phyloP scores from a whole-genome alignment of 169 alveolate genomes.

The Plasmodium fragile region DNA sequence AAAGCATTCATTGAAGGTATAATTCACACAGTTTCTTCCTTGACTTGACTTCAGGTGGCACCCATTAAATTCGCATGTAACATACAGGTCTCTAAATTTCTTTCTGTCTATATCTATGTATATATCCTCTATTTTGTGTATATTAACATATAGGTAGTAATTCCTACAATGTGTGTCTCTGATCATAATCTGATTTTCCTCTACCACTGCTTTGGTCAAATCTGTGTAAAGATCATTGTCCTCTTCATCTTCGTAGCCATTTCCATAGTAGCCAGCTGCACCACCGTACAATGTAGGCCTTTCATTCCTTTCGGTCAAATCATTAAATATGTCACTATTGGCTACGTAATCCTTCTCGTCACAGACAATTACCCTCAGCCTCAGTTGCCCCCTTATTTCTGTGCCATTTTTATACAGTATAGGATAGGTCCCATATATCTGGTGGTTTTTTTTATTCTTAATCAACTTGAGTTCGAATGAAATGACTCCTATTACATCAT shows the following conservation, averaged over 20 bases:
- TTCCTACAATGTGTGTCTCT: constrained; percentile 72
- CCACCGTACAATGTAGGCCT: not conserved
- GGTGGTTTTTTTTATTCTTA: constrained; percentile 87
- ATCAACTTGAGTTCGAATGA: constrained; percentile 90
- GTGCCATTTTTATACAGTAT: constrained; percentile 87
- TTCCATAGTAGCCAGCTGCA: not conserved
- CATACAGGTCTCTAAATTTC: constrained; percentile 85
- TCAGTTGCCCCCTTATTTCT: constrained; percentile 83
- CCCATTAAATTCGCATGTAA: constrained; percentile 92
- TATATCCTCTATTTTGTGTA: constrained; percentile 89
- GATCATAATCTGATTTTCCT: constrained; percentile 61
- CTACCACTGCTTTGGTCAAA: constrained; percentile 80
- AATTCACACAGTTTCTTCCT: constrained; percentile 84
- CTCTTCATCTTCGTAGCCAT: constrained; percentile 5
- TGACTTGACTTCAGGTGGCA: constrained; percentile 88
- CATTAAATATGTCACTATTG: constrained; percentile 39
- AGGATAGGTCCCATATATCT: constrained; percentile 86
- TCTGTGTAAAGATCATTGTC: constrained; percentile 65
- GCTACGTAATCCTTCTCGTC: constrained; percentile 85
- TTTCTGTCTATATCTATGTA: constrained; percentile 81
- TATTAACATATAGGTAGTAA: constrained; percentile 89
- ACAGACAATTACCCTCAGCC: constrained; percentile 88
- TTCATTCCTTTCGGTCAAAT: constrained; percentile 18
- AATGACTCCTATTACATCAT: constrained; percentile 89
- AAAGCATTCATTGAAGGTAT: constrained; percentile 92